Base-by-base conservation (phyloP, 2,329 filamentous ascomycete species). In the Cladosporium velox region DNA sequence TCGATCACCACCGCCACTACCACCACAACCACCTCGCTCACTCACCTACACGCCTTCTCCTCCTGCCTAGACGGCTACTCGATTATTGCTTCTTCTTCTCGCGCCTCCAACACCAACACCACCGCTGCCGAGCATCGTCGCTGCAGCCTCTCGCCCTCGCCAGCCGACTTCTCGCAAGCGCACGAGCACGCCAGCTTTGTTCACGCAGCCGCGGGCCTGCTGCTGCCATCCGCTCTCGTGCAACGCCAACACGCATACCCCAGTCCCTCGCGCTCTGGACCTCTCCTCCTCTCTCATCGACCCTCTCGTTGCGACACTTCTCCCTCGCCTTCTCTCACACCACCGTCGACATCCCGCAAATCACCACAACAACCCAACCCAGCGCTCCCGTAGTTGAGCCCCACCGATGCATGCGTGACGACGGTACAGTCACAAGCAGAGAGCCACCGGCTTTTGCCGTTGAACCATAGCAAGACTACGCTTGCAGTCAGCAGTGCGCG, bases 171-270 rank as follows among this genome's bases (percentile, higher is more conserved):
- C 55, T 58, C 55, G 38, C 30, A 24, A 41, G 49, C 60, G 60
- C 60, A 41, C 60, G 60, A 63, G 60, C 60, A 54, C 58, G 44
- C 61, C 51, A 64, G 61, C 61, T 57, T 64, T 64, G 61, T 64
- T 52, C 49, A 26, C 49, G 61, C 61, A 32, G 60, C 59, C 59
- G 59, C 47, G 32, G 55, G 32, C 32, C 55, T 58, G 38, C 60
- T 55, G 60, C 49, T 41, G 60, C 61, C 28, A 57, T 57, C 61
- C 61, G 61, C 61, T 52, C 51, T 64, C 35, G 61, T 64, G 61
- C 61, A n/a, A 35, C 61, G 49, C 38, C 51, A 18, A 38, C 21
- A 34, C 51, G 26, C 51, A 44, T 52, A 32, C 41, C 34, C 24
- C 34, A 26, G 15, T 12, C n/a, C 24, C 28, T 62, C 44, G 51